Percentiles rank a stretch among this genome's conserved stretches.
Conservation (phyloP, 805 yeast genomes). For the Candida koratica region DNA sequence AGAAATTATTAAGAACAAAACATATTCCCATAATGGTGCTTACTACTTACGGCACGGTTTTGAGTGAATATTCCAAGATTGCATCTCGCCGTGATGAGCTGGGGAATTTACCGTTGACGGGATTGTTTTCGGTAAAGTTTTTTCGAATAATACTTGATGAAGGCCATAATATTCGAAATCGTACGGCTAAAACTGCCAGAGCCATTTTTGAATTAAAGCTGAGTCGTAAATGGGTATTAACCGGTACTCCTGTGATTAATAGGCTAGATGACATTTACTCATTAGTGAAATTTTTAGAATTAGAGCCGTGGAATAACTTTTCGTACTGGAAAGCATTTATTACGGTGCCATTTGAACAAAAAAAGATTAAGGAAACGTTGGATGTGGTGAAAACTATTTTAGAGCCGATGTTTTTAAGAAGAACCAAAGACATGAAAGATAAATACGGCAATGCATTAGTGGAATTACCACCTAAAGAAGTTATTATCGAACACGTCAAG, state of each 20-base stretch:
- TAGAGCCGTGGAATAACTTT: constrained; percentile 89
- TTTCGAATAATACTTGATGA: constrained; percentile 81
- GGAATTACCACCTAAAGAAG: constrained; percentile 69
- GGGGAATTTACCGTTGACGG: constrained; percentile 36
- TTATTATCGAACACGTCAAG: constrained; percentile 61
- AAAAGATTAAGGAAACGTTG: constrained; percentile 66
- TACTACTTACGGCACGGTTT: constrained; percentile 86
- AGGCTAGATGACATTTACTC: constrained; percentile 83
- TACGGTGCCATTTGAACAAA: constrained; percentile 76
- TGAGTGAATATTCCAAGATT: constrained; percentile 63
- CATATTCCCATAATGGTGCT: constrained; percentile 65
- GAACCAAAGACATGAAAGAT: constrained; percentile 83
- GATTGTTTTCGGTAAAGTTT: constrained; percentile 69
- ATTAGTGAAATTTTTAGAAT: constrained; percentile 62
- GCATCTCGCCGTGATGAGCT: constrained; percentile 25
- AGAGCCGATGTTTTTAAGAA: constrained; percentile 75
- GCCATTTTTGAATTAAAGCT: constrained; percentile 67
- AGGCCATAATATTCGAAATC: constrained; percentile 83
- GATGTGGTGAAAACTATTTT: constrained; percentile 80
- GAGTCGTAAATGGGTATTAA: constrained; percentile 73
- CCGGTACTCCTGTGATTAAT: constrained; percentile 93
- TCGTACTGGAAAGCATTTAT: constrained; percentile 85
- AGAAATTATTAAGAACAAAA: constrained; percentile 27
- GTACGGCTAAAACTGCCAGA: constrained; percentile 72
- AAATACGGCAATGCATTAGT: constrained; percentile 71